Evolutionary conservation across 768 basidiomycete species (phyloP).

Genomic region (Lactifluus pinguis): DNA sequence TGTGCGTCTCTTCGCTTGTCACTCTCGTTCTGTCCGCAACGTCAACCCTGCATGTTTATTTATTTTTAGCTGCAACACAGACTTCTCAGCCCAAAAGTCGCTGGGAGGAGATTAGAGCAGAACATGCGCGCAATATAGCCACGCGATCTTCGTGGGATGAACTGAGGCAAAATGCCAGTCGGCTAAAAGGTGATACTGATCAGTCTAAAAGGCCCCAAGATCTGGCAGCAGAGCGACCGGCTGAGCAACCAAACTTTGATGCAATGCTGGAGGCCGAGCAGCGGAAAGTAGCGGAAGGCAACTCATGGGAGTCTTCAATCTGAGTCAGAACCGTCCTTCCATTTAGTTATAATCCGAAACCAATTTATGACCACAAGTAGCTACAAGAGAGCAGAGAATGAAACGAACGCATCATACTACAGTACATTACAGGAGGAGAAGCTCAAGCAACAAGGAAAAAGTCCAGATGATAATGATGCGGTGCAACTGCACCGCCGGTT

Average conservation of each 20-base stretch:
- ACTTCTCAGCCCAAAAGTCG: conserved; percentile 26
- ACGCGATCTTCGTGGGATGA: conserved; percentile 56
- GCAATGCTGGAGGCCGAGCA: conserved; percentile 52
- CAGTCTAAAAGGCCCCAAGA: conserved; percentile 26
- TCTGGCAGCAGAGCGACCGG: conserved; percentile 29
- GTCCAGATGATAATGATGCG: too few relatives aligned
- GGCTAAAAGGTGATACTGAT: conserved; percentile 26
- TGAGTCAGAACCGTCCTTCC: background rate
- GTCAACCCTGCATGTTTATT: background rate
- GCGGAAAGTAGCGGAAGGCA: conserved; percentile 22
- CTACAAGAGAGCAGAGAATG: background rate
- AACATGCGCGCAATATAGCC: conserved; percentile 35
- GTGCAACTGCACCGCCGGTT: too few relatives aligned
- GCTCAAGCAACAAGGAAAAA: background rate
- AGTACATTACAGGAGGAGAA: background rate
- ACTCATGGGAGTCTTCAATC: background rate
- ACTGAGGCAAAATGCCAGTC: conserved; percentile 41
- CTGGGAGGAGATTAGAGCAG: conserved; percentile 62
- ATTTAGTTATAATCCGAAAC: background rate
- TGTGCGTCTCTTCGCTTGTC: background rate
- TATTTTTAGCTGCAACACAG: background rate
- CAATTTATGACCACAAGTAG: background rate
- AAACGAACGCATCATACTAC: background rate
- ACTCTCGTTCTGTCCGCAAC: background rate
- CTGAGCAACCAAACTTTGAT: conserved; percentile 50